Evolutionary conservation across 805 yeast genomes (phyloP).

Genomic region (Ogataea salicorniae): DNA sequence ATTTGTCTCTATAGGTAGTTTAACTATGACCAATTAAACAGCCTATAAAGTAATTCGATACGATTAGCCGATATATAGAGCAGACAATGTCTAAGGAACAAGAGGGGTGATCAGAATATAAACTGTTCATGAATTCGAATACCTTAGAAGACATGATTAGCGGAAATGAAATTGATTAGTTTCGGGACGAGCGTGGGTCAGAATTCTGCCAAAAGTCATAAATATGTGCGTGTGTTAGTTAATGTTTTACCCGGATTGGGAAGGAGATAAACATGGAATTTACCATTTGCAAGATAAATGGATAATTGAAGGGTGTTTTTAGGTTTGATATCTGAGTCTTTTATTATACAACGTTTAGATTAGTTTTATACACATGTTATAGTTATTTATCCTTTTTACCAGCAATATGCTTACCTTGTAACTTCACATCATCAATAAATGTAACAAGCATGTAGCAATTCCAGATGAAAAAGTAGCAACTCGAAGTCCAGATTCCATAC

Average conservation of each 20-base stretch:
- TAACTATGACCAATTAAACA: too few species aligned
- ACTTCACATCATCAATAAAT: conserved; percentile 17
- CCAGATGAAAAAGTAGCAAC: conserved; percentile 24
- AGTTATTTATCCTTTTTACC: conserved; percentile 4
- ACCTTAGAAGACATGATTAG: neutral
- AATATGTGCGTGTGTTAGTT: too few species aligned
- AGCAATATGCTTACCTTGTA: neutral
- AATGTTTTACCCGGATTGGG: neutral
- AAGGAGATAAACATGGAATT: neutral
- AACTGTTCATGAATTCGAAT: too few species aligned
- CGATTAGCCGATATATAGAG: too few species aligned
- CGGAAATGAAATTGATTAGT: neutral
- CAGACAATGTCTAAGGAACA: too few species aligned
- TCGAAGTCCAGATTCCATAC: conserved; percentile 21
- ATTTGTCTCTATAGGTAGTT: too few species aligned
- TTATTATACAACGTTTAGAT: neutral
- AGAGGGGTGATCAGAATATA: too few species aligned
- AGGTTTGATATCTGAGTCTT: neutral
- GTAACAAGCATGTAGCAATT: conserved; percentile 16
- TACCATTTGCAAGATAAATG: neutral
- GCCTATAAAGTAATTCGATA: too few species aligned
- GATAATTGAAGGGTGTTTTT: neutral
- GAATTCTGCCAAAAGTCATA: too few species aligned
- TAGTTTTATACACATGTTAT: neutral
- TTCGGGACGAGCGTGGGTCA: neutral